A percentile compares a stretch with the other conserved stretches of the same genome.
Conservation (phyloP, 768 basidiomycete species). For the Lactifluus rugatus region DNA sequence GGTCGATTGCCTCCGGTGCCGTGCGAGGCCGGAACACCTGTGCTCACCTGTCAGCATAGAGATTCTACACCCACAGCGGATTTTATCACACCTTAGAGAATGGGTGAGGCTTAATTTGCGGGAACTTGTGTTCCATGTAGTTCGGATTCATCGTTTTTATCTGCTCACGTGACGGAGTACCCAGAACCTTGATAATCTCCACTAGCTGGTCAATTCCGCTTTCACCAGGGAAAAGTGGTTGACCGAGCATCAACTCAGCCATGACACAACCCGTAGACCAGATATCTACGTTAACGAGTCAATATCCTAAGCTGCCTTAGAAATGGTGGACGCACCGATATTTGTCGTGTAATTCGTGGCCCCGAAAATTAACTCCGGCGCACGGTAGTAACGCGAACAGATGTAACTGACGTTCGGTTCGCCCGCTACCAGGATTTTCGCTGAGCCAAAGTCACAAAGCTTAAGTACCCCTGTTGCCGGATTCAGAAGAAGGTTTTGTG, state of each 20-base stretch:
- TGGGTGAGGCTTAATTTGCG: conserved; percentile 98
- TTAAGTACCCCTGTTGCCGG: conserved; percentile 95
- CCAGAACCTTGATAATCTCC: conserved; percentile 99
- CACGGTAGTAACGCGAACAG: conserved; percentile 98
- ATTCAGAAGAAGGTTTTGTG: conserved; percentile 96
- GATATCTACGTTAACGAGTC: conserved; percentile 51
- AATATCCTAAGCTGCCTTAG: background rate
- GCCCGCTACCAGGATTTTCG: conserved; percentile 95
- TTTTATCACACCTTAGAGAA: conserved; percentile 72
- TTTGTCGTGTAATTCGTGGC: conserved; percentile 99
- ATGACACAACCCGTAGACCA: conserved; percentile 99
- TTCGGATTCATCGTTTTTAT: conserved; percentile 99
- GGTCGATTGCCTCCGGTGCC: conserved; percentile 88
- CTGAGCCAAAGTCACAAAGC: conserved; percentile 97
- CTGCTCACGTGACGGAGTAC: conserved; percentile 96
- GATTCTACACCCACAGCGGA: conserved; percentile 12
- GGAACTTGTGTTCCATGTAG: conserved; percentile 99
- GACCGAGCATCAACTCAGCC: conserved; percentile 99
- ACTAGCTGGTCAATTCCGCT: conserved; percentile 98
- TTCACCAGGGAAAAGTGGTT: conserved; percentile 98
- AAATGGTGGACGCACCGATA: conserved; percentile 57
- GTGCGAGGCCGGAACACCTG: conserved; percentile 98
- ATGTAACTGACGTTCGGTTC: conserved; percentile 99
- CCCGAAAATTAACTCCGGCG: conserved; percentile 98
- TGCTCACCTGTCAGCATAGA: background rate